Conservation (phyloP, 139 green algal genomes). For the Asterochloris erici region DNA sequence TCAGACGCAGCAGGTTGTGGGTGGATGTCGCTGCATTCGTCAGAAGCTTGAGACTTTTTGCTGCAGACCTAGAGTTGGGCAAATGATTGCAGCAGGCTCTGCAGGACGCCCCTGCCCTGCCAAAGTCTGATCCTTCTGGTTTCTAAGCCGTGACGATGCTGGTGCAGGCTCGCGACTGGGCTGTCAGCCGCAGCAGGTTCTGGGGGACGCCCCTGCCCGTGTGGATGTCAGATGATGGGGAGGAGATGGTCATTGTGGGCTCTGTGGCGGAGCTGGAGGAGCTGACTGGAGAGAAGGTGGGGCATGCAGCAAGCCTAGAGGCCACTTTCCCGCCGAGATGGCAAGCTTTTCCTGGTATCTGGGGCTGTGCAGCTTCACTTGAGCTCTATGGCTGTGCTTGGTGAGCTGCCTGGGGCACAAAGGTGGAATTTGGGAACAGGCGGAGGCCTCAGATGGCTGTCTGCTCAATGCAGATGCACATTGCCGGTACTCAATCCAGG, state of each 20-base stretch:
- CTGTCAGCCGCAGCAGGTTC: slow-evolving; percentile 69
- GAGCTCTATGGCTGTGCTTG: background rate
- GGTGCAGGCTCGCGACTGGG: slow-evolving; percentile 21
- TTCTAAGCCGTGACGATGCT: background rate
- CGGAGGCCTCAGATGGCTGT: too few species aligned
- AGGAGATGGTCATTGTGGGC: slow-evolving; percentile 89
- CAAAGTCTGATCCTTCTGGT: background rate
- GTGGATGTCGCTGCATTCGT: too few species aligned
- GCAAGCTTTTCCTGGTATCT: too few species aligned
- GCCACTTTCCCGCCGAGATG: too few species aligned
- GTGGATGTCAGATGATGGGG: slow-evolving; percentile 79
- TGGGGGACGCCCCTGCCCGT: slow-evolving; percentile 99
- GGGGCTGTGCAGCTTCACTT: background rate
- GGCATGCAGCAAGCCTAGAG: background rate
- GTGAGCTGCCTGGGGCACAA: background rate
- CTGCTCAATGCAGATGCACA: too few species aligned
- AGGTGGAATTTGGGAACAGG: background rate
- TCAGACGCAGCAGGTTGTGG: too few species aligned
- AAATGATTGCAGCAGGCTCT: too few species aligned
- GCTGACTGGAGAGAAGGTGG: slow-evolving; percentile 76
- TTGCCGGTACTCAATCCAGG: too few species aligned
- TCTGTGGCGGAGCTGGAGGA: slow-evolving; percentile 87
- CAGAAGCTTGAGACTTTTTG: too few species aligned
- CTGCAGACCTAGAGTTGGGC: too few species aligned
- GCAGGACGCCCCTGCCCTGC: too few species aligned